These are phyloP conservation scores for Allium fistulosum DNA, from an alignment of 106 monocot genomes.

Conservation along the genomic window DNA sequence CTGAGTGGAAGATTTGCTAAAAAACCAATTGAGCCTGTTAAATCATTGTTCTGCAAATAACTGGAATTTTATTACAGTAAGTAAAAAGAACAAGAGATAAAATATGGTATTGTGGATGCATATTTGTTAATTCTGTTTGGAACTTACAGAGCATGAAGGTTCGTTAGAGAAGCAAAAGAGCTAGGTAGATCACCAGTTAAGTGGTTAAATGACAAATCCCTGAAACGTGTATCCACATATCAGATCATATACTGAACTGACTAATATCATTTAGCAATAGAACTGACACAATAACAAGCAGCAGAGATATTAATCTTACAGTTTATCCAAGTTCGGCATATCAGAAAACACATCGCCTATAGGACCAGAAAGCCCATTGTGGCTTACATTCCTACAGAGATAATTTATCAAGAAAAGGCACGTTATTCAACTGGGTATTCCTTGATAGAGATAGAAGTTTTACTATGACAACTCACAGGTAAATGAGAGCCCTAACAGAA, in stretches of 20 bases:
- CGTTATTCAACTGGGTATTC: too few species aligned
- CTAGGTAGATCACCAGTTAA: constrained; percentile 63
- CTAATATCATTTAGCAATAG: not conserved
- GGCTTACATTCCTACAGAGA: constrained; percentile 49
- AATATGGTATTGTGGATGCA: too few species aligned
- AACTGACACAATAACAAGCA: not conserved
- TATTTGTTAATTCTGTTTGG: not conserved
- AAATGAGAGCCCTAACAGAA: constrained; percentile 28
- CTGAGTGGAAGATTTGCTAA: constrained; percentile 50
- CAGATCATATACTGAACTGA: not conserved
- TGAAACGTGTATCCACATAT: constrained; percentile 6
- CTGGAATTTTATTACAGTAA: constrained; percentile 18
- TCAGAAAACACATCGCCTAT: constrained; percentile 47
- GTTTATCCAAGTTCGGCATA: constrained; percentile 32
- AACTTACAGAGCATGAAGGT: constrained; percentile 62
- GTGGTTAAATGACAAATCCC: constrained; percentile 73
- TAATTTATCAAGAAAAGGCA: too few species aligned
- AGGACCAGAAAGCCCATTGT: constrained; percentile 41
- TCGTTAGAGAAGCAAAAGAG: constrained; percentile 44
- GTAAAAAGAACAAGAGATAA: too few species aligned
- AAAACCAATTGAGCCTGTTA: constrained; percentile 56
- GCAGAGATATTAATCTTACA: constrained; percentile 20
- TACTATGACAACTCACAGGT: constrained; percentile 28
- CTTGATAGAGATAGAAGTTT: too few species aligned
- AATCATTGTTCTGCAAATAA: constrained; percentile 60